Conservation (phyloP, 2,329 filamentous ascomycete genomes). For the Beauveria bassiana region DNA sequence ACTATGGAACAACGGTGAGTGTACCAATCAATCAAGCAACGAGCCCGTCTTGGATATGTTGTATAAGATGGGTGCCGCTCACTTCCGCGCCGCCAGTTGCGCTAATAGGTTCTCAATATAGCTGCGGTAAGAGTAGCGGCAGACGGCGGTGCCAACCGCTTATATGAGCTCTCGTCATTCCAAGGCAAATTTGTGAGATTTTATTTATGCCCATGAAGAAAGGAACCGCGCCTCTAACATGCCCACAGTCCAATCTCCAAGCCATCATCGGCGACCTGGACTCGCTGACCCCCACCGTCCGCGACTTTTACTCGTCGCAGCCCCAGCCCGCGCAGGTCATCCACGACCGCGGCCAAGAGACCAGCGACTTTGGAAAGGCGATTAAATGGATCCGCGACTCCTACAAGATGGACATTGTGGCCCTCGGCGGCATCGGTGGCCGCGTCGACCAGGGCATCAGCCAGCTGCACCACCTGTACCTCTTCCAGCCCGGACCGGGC, state of each 20-base stretch:
- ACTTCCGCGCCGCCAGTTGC: not conserved
- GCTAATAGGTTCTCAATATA: slow-evolving; percentile 26
- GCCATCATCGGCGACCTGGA: slow-evolving; percentile 87
- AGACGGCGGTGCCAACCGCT: slow-evolving; percentile 81
- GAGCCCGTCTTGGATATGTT: not conserved
- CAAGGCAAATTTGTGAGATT: slow-evolving; percentile 34
- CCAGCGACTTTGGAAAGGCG: slow-evolving; percentile 87
- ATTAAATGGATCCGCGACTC: slow-evolving; percentile 48
- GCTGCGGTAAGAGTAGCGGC: slow-evolving; percentile 68
- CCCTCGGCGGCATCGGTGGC: slow-evolving; percentile 78
- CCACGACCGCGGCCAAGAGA: slow-evolving; percentile 71
- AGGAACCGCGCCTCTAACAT: not conserved
- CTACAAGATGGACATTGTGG: slow-evolving; percentile 55
- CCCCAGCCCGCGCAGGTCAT: slow-evolving; percentile 49
- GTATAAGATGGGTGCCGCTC: not conserved
- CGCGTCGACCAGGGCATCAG: slow-evolving; percentile 89
- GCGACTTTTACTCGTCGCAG: slow-evolving; percentile 56
- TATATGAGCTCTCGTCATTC: slow-evolving; percentile 43
- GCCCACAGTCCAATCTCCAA: slow-evolving; percentile 48
- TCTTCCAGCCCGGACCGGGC: slow-evolving; percentile 45
- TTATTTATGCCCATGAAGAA: not conserved
- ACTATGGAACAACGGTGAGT: slow-evolving; percentile 42
- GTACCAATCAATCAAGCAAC: too few species aligned
- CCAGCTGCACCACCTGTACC: slow-evolving; percentile 76
- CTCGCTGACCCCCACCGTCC: slow-evolving; percentile 59